phyloP scores from a whole-genome alignment of 2,329 filamentous ascomycete genomes.

The Hypoxylon sp. region DNA sequence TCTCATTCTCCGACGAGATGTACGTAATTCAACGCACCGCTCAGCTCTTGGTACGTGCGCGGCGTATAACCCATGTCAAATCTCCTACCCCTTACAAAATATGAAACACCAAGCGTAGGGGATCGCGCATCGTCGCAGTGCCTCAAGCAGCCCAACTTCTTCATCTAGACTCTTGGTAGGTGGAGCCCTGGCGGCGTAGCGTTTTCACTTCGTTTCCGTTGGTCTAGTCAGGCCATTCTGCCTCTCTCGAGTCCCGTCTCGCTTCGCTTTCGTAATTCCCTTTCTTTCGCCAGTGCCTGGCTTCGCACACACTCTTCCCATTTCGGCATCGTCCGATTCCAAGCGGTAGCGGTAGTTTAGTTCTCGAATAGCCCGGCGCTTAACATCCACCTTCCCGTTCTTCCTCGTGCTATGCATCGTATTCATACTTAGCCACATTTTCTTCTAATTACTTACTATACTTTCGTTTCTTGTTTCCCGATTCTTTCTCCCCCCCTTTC shows the following conservation, averaged over 20 bases:
- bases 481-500: conserved; percentile 42
- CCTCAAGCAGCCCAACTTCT: conserved; percentile 34
- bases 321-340: conserved; percentile 38
- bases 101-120: conserved; percentile 53
- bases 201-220: conserved; percentile 50
- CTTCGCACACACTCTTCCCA: conserved; percentile 36
- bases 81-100: conserved; percentile 39
- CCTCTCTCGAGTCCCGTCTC: conserved; percentile 27
- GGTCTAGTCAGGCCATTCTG: conserved; percentile 43
- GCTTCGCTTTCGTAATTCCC: conserved; percentile 38
- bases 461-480: conserved; percentile 41
- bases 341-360: conserved; percentile 28
- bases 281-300: conserved; percentile 26
- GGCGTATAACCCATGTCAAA: conserved; percentile 18
- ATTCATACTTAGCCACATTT: conserved; percentile 38
- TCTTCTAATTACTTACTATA: conserved; percentile 42
- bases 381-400: conserved; percentile 47
- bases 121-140: conserved; percentile 39
- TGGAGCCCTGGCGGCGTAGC: conserved; percentile 32
- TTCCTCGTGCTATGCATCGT: conserved; percentile 44
- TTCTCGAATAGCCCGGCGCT: conserved; percentile 47
- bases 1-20: conserved; percentile 20
- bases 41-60: conserved; percentile 37
- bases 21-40: conserved; percentile 33
- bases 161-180: conserved; percentile 38